A percentile compares a stretch with the other conserved stretches of the same genome.
Conservation (phyloP, 805 yeast genomes). For the Candida oleophila region DNA sequence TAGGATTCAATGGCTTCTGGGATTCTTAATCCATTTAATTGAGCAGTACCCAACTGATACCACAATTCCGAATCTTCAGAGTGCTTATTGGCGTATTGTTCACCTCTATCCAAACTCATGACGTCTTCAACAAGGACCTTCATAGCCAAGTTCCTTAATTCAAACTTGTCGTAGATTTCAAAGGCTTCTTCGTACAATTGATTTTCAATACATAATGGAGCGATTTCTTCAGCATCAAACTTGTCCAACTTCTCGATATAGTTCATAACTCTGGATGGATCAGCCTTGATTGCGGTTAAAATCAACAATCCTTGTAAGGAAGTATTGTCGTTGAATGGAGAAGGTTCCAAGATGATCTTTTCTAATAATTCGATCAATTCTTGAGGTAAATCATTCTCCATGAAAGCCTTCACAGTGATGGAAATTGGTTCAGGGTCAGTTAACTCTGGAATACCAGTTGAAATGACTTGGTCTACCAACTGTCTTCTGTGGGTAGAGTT, state of each 20-base stretch:
- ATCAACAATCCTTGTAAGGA: slow-evolving; percentile 91
- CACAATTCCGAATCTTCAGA: slow-evolving; percentile 77
- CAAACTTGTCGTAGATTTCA: slow-evolving; percentile 85
- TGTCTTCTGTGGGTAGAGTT: slow-evolving; percentile 81
- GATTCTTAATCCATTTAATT: slow-evolving; percentile 87
- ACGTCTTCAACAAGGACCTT: slow-evolving; percentile 89
- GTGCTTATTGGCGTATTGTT: slow-evolving; percentile 85
- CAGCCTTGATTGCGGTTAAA: slow-evolving; percentile 94
- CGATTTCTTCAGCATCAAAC: slow-evolving; percentile 91
- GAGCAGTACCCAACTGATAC: slow-evolving; percentile 96
- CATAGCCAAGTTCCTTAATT: slow-evolving; percentile 75
- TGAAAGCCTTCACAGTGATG: slow-evolving; percentile 89
- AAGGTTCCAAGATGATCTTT: slow-evolving; percentile 94
- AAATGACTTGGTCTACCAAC: slow-evolving; percentile 89
- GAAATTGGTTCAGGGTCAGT: slow-evolving; percentile 93
- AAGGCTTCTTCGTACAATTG: slow-evolving; percentile 91
- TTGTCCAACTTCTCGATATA: slow-evolving; percentile 89
- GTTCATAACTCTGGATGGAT: slow-evolving; percentile 75
- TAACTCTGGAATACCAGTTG: slow-evolving; percentile 93
- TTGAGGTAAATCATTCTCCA: slow-evolving; percentile 89
- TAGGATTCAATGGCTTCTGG: slow-evolving; percentile 91
- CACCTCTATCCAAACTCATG: slow-evolving; percentile 93
- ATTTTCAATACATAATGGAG: slow-evolving; percentile 85
- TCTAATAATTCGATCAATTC: slow-evolving; percentile 94
- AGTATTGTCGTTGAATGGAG: slow-evolving; percentile 94